Base-by-base conservation (phyloP, 352 stramenopile genomes). In the Phytopythium chamaehyphon region DNA sequence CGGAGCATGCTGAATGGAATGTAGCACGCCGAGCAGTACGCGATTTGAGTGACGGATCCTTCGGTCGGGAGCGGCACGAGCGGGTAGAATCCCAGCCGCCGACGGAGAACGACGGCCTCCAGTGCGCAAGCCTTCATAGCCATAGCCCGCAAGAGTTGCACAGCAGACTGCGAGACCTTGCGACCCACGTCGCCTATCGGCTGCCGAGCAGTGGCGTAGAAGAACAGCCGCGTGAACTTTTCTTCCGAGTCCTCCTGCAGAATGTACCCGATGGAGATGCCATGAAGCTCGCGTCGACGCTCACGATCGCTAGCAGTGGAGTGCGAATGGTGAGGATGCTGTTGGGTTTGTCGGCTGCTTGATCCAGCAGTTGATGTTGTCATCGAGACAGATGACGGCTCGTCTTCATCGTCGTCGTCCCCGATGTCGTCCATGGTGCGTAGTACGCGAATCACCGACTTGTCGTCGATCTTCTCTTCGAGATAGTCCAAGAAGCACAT, bases 171-270 rank as follows among this genome's bases (percentile, higher is more conserved):
- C 37, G 66, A 47, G 42, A 77, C 65, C 51, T 54, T 71, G 49
- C 70, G 61, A 5, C n/a, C 28, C 10, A 24, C 33, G 14, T 54
- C 4, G 21, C 6, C 23, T 18, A 39, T 2, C 12, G 38, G 26
- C n/a, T 21, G 45, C 31, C 45, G 45, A 14, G 28, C 47, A 5
- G 61, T 74, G 16, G 67, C 74, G 57, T 85, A 81, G 50, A 88
- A 85, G 55, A 86, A 88, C 16, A 88, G 50, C 0, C 77, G 70
- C 33, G 77, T 88, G 48, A 76, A 78, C 51, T 86, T 71, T 11
- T 73, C 72, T 33, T 70, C 58, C 18, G 63, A 66, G 46, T 86
- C 72, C 55, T 86, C 77, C 21, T 83, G 70, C 5, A 86, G 51
- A 21, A 83, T 72, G 47, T 88, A 88, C 16, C 77, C 77, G 0